Conservation (phyloP, 1,139 yeast species). For the Pichia kudriavzevii region DNA sequence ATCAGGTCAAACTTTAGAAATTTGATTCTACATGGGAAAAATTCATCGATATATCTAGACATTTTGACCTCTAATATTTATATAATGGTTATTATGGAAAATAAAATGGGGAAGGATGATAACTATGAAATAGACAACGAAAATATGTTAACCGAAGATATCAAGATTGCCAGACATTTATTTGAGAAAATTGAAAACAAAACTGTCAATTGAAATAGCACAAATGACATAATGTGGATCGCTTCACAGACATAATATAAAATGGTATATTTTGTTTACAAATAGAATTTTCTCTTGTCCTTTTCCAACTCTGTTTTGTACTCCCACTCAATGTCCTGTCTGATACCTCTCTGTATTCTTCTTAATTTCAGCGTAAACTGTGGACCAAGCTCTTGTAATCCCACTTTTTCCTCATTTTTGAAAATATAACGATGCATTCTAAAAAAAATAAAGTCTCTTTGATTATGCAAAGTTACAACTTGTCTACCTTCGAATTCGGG, state of each 20-base stretch:
- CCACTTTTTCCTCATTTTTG: constrained; percentile 84
- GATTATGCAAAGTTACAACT: constrained; percentile 91
- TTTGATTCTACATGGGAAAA: constrained; percentile 65
- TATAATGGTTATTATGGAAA: constrained; percentile 57
- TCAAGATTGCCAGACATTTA: constrained; percentile 58
- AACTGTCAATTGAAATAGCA: constrained; percentile 12
- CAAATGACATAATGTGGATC: background rate
- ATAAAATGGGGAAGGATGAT: constrained; percentile 23
- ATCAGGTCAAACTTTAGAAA: constrained; percentile 79
- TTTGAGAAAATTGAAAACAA: constrained; percentile 33
- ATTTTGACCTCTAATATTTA: constrained; percentile 67
- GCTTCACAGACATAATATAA: too few species aligned
- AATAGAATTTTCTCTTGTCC: constrained; percentile 86
- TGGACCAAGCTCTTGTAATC: constrained; percentile 93
- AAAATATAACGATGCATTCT: constrained; percentile 91
- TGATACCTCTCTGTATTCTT: constrained; percentile 83
- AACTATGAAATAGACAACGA: constrained; percentile 46
- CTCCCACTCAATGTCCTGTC: constrained; percentile 93
- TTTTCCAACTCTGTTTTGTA: constrained; percentile 94
- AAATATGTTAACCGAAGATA: constrained; percentile 56
- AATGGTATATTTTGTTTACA: constrained; percentile 46
- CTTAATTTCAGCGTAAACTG: constrained; percentile 86
- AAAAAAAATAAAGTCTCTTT: constrained; percentile 89
- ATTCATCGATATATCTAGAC: constrained; percentile 63
- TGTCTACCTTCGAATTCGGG: constrained; percentile 96